Base-by-base conservation (phyloP, 306 rosid species). In the Vigna reflexopilosa region DNA sequence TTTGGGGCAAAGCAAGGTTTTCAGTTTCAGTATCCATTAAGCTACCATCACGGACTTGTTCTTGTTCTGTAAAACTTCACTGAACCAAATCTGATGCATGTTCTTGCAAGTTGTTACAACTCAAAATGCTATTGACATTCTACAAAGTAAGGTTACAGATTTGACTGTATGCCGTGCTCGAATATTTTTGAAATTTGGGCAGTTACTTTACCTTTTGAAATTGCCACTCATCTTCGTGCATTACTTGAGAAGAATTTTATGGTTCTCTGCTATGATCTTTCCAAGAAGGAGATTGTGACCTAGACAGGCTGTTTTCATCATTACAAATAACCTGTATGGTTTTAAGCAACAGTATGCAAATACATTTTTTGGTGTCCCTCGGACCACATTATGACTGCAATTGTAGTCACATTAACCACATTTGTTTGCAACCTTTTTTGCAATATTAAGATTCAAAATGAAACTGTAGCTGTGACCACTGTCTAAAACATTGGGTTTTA, bases 221-320 rank as follows among this genome's bases (percentile, higher is more conserved):
- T 75, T 61, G 13, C 16, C 20, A 75, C 22, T 75, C 49, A 42
- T 26, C 72, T 34, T 3, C 24, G 11, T 72, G 67, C 30, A 20
- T 48, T 58, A 9, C 20, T 59, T 4, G 16, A 5, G 54, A 14
- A 14, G 16, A 6, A 12, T 71, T 78, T 26, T 32, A 16, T 62
- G 3, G 17, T 19, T 28, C 63, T 73, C 8, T 13, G 15, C 44
- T 30, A 36, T n/a, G 34, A 26, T 54, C 20, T 28, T 73, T 36
- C 38, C 40, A 54, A 63, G 59, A 34, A 47, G 61, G 48, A 40
- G 32, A 69, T 17, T 56, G 15, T 13, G 11, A 54, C 70, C 45
- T 72, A 58, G 22, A 61, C 47, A 30, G 75, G 26, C 22, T 3
- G 1, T 52, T 44, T 40, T 56, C 28, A 32, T 22, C 11, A 47